Percentiles rank a stretch among this genome's conserved stretches.
These are phyloP conservation scores for Penicillium maclennaniae DNA, from an alignment of 495 filamentous ascomycete genomes.

Conservation along the genomic window DNA sequence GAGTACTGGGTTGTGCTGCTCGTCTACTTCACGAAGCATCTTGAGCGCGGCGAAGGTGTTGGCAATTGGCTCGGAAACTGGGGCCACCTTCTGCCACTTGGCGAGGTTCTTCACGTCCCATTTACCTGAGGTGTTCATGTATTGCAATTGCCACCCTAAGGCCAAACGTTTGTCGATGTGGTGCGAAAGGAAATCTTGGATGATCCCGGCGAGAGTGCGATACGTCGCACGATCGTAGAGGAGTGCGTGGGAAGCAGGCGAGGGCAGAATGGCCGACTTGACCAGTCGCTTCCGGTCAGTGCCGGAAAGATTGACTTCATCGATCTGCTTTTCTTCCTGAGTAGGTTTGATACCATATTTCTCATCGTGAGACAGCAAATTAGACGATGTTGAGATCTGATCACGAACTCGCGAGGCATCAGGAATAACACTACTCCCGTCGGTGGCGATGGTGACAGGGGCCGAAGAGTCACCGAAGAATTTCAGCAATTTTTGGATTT, in stretches of 20 bases:
- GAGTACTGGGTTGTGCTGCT: constrained; percentile 68
- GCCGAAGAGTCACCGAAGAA: constrained; percentile 46
- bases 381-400: constrained; percentile 11
- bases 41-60: constrained; percentile 82
- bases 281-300: constrained; percentile 47
- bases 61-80: constrained; percentile 72
- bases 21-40: constrained; percentile 81
- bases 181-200: constrained; percentile 73
- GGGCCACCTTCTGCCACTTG: constrained; percentile 78
- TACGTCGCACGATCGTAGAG: constrained; percentile 75
- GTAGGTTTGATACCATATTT: constrained; percentile 21
- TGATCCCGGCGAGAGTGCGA: constrained; percentile 72
- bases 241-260: constrained; percentile 77
- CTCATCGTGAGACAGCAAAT: constrained; percentile 24
- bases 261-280: constrained; percentile 67
- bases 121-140: constrained; percentile 82
- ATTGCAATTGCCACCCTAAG: constrained; percentile 85
- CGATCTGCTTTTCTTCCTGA: constrained; percentile 20
- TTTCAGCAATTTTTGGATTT: constrained; percentile 65
- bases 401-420: constrained; percentile 43
- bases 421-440: constrained; percentile 42
- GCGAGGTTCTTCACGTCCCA: constrained; percentile 97
- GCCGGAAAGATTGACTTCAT: neutral
- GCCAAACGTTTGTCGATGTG: constrained; percentile 74
- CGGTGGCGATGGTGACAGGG: constrained; percentile 29